phyloP scores from a whole-genome alignment of 2,329 filamentous ascomycete species.

The Ophiostoma ulmi region DNA sequence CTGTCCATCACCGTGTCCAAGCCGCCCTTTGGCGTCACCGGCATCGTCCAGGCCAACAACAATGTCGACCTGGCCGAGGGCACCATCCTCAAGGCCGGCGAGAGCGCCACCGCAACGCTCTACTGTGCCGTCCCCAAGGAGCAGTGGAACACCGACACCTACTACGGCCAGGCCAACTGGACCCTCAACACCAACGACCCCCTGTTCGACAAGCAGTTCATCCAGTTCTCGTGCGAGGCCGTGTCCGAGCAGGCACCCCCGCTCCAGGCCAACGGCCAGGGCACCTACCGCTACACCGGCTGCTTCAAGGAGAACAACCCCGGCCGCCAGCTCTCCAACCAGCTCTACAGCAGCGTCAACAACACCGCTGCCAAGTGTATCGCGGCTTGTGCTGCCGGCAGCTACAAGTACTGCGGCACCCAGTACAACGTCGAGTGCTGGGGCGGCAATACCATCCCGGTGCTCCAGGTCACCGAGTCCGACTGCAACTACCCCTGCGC shows the following conservation, averaged over 20 bases:
- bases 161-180: constrained; percentile 47
- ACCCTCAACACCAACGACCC: constrained; percentile 55
- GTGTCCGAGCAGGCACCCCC: constrained; percentile 51
- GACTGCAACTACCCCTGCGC: constrained; percentile 50
- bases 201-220: constrained; percentile 46
- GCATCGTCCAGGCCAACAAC: constrained; percentile 51
- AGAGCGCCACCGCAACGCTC: constrained; percentile 48
- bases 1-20: constrained; percentile 57
- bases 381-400: constrained; percentile 36
- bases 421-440: constrained; percentile 52
- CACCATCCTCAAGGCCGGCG: constrained; percentile 44
- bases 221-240: constrained; percentile 49
- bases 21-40: constrained; percentile 52
- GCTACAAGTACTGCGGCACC: constrained; percentile 43
- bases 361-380: constrained; percentile 46
- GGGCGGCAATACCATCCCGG: constrained; percentile 47
- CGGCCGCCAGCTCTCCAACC: constrained; percentile 44
- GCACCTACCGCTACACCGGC: constrained; percentile 49
- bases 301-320: constrained; percentile 55
- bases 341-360: constrained; percentile 38
- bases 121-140: constrained; percentile 53
- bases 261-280: constrained; percentile 40
- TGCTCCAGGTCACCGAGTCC: constrained; percentile 39
- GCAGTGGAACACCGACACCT: constrained; percentile 52
- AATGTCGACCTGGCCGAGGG: constrained; percentile 55